Evolutionary conservation across 75 land plant species (phyloP), one percentile per base, ranked within the genome.

Genomic region (Selaginella tamariscina): DNA sequence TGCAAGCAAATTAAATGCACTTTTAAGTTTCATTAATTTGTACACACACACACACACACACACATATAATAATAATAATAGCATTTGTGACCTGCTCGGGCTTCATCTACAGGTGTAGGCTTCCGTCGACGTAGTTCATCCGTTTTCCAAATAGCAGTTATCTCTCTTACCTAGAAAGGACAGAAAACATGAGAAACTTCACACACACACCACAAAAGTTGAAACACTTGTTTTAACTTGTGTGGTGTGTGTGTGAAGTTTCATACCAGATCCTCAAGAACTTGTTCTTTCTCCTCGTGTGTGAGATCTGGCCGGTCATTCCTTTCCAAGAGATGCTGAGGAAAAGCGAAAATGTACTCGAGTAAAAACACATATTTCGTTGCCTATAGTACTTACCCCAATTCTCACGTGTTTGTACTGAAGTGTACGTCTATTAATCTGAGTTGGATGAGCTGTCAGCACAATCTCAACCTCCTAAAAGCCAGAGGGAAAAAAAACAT

Each of bases 401-500:
- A 59, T 59, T 8, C 62, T 8, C 9, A 59, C 27, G 21, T 59
- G 62, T 23, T 59, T 59, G 62, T 59, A 59, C 62, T 23, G 62
- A 2, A 59, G 62, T 9, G 62, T 59, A 23, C 62, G 62, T 23
- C 62, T 59, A 21, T 59, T 59, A 8, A 59, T 59, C 21, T 59
- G 62, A 8, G 62, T 59, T 5, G 62, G 62, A n/a, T 59, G 62
- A 2, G 62, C 62, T 23, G 62, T 59, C 21, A 59, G 62, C 5
- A 59, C 62, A 8, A 59, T 59, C 23, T 59, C 62, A 59, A 59
- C 62, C 26, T 59, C 62, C 62, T 59, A 21, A n/a, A n/a, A n/a
- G 23, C 8, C 62, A 39, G 49, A 39, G 49, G 15, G 15, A 15
- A 39, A 5, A 39, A 15, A 39, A 39, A 39, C 49, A 5, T 59